Evolutionary conservation across 495 filamentous ascomycete species (phyloP), one percentile per base, ranked within the genome.

Genomic region (Lophiostoma macrostomum): DNA sequence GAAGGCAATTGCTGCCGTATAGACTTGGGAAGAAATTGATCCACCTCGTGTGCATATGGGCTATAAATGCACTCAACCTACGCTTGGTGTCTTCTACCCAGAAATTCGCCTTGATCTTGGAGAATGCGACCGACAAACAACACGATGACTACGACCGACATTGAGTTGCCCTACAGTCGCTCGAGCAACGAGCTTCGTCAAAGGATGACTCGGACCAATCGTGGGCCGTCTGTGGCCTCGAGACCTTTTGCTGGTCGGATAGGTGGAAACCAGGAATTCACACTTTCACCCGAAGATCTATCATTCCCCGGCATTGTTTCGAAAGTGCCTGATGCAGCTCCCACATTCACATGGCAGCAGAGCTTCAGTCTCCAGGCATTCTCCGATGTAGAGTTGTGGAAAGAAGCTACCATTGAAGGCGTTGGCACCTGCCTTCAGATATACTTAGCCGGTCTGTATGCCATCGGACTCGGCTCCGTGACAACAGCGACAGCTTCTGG

Each of bases 171-270:
- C 1, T 3, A 34, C 14, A 30, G 22, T 27, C 3, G 14, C 20
- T 10, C 16, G n/a, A 5, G 35, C 14, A 42, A 16, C 19, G 43
- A 13, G 22, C 14, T 32, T 3, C 25, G 29, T 13, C 25, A 46
- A 12, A 27, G 43, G 25, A 19, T 22, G 28, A 32, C 18, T 4
- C 37, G 27, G 6, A 3, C 20, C 12, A 25, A 41, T 16, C 36
- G 31, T 20, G 24, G 19, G 6, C 40, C 48, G 11, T 6, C 36
- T 6, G 41, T 57, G 3, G 38, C 50, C 1, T 50, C 53, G 2
- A 40, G 59, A 19, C 71, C 74, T 2, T 79, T 77, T 55, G 73
- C 73, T 1, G 74, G 74, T n/a, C 72, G 76, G 12, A 51, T 77
- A 12, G 74, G 74, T 29, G 74, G 72, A 5, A 76, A 77, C 40